Percentiles rank a stretch among this genome's conserved stretches.
These are phyloP conservation scores for Annona cherimola DNA, from an alignment of 164 flowering plant species.

Conservation along the genomic window DNA sequence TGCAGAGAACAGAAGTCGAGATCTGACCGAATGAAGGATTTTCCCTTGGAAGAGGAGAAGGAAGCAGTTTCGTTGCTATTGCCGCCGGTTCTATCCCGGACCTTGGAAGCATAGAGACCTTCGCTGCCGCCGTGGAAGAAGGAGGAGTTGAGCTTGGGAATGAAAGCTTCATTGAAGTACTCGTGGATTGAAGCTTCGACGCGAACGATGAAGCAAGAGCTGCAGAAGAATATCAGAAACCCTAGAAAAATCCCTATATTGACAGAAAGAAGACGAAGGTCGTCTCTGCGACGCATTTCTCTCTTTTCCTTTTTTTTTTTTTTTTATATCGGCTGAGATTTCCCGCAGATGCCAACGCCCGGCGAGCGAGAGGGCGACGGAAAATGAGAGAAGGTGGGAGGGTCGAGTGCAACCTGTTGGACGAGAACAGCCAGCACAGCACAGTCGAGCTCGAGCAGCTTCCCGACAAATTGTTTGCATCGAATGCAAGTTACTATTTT, in stretches of 20 bases:
- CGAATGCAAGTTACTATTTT: too few species aligned
- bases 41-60: conserved; percentile 30
- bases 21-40: conserved; percentile 63
- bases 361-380: too few species aligned
- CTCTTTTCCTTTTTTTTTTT: background rate
- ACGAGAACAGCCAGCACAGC: too few species aligned
- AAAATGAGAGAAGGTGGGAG: too few species aligned
- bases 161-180: conserved; percentile 48
- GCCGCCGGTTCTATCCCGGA: background rate
- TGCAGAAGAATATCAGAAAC: conserved; percentile 13
- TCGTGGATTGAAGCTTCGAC: conserved; percentile 63
- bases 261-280: background rate
- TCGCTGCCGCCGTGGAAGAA: conserved; percentile 92
- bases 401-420: too few species aligned
- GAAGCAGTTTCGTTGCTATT: background rate
- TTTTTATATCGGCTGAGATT: background rate
- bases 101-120: conserved; percentile 66
- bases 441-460: too few species aligned
- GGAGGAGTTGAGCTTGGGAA: conserved; percentile 48
- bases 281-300: conserved; percentile 1
- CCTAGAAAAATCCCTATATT: conserved; percentile 16
- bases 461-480: too few species aligned
- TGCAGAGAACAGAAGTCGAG: background rate
- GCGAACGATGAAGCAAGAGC: background rate
- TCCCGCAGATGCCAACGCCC: too few species aligned